A percentile compares a stretch with the other conserved stretches of the same genome.
Evolutionary conservation across 805 yeast genomes (phyloP).

Genomic region (Tanozyma kutaoensis): DNA sequence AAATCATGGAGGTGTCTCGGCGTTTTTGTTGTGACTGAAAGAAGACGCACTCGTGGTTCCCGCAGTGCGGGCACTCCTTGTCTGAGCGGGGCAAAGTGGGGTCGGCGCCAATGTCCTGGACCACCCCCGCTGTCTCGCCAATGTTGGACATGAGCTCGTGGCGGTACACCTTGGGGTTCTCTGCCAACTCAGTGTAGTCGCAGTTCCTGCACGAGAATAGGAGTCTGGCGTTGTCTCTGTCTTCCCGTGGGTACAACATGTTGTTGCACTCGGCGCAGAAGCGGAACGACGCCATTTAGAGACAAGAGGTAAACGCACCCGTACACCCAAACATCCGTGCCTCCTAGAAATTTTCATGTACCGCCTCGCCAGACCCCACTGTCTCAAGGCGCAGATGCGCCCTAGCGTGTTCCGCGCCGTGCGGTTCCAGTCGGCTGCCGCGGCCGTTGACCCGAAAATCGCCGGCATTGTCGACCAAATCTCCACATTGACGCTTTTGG

Average conservation of each 20-base stretch:
- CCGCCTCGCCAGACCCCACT: background rate
- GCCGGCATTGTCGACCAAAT: conserved; percentile 79
- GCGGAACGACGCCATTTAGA: conserved; percentile 75
- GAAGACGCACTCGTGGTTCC: conserved; percentile 81
- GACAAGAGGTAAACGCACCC: background rate
- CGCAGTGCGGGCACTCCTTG: conserved; percentile 85
- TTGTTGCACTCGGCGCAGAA: conserved; percentile 96
- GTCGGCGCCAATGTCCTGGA: conserved; percentile 88
- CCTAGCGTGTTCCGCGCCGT: conserved; percentile 4
- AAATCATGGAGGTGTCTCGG: conserved; percentile 89
- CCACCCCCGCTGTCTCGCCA: conserved; percentile 94
- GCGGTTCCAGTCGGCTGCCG: conserved; percentile 37
- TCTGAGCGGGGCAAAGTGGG: conserved; percentile 97
- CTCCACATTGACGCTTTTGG: conserved; percentile 80
- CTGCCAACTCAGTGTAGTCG: conserved; percentile 85
- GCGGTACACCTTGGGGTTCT: conserved; percentile 74
- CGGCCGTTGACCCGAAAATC: conserved; percentile 79
- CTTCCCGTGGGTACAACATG: conserved; percentile 96
- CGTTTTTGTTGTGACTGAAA: conserved; percentile 94
- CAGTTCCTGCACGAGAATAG: conserved; percentile 92
- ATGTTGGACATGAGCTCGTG: conserved; percentile 87
- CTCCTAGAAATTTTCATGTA: conserved; percentile 2
- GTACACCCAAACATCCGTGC: background rate
- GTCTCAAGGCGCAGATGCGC: background rate
- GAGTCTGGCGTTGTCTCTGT: conserved; percentile 61